Evolutionary conservation across 2,329 filamentous ascomycete genomes (phyloP).

Genomic region (Cladophialophora psammophila): DNA sequence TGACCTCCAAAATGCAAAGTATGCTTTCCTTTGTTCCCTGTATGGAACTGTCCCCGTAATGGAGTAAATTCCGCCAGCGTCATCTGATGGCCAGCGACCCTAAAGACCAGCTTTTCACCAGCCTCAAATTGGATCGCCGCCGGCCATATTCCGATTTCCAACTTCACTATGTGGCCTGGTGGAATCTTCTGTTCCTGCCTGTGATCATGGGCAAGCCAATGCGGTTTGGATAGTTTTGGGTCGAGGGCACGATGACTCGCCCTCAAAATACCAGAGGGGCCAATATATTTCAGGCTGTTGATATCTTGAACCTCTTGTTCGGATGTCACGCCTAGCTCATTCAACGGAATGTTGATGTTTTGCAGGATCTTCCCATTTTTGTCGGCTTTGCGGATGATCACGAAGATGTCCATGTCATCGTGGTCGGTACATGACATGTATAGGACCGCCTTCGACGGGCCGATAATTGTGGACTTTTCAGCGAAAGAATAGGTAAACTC

Average conservation of each 20-base stretch:
- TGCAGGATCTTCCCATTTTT: conserved; percentile 51
- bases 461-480: conserved; percentile 51
- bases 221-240: conserved; percentile 41
- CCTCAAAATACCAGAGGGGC: conserved; percentile 53
- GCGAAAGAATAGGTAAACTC: conserved; percentile 53
- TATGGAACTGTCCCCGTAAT: conserved; percentile 13
- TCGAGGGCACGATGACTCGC: conserved; percentile 55
- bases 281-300: conserved; percentile 51
- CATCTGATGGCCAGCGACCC: conserved; percentile 47
- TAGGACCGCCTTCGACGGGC: conserved; percentile 55
- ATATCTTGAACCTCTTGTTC: conserved; percentile 47
- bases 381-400: conserved; percentile 55
- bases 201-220: conserved; percentile 46
- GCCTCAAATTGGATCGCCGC: conserved; percentile 57
- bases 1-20: conserved; percentile 14
- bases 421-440: conserved; percentile 53
- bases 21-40: conserved; percentile 22
- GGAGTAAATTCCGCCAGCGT: conserved; percentile 49
- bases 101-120: conserved; percentile 46
- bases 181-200: conserved; percentile 50
- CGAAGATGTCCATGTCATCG: conserved; percentile 56
- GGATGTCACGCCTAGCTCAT: conserved; percentile 44
- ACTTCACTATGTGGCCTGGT: conserved; percentile 52
- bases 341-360: conserved; percentile 54
- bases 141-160: conserved; percentile 59